Evolutionary conservation across 306 rosid genomes (phyloP).

Genomic region (Gastrolobium bilobum): DNA sequence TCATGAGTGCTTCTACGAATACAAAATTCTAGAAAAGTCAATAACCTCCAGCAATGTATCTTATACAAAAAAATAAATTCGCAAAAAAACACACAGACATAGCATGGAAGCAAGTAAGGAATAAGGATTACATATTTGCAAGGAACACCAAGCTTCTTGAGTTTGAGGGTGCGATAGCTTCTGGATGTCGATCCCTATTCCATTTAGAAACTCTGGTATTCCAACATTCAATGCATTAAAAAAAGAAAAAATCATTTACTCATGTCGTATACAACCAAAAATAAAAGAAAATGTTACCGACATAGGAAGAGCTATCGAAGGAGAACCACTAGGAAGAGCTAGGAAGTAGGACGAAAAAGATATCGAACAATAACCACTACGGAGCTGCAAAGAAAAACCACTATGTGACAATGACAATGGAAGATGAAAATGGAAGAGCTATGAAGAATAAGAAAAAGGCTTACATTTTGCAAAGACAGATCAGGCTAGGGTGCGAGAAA

Average conservation of each 20-base stretch:
- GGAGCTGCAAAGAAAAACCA: too few species aligned
- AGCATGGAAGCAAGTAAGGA: conserved; percentile 3
- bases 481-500: too few species aligned
- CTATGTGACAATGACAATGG: too few species aligned
- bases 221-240: conserved; percentile 78
- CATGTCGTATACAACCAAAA: not conserved
- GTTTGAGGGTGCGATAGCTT: conserved; percentile 80
- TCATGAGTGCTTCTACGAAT: not conserved
- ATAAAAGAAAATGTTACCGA: too few species aligned
- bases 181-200: conserved; percentile 84
- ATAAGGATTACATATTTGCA: conserved; percentile 69
- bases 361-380: too few species aligned
- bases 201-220: conserved; percentile 82
- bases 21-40: not conserved
- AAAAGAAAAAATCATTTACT: conserved; percentile 34
- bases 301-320: too few species aligned
- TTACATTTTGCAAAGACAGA: too few species aligned
- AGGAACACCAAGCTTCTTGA: conserved; percentile 82
- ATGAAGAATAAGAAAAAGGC: too few species aligned
- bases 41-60: too few species aligned
- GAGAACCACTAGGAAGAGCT: too few species aligned
- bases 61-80: not conserved
- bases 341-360: too few species aligned
- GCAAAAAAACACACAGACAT: not conserved
- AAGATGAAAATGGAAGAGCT: too few species aligned